Base-by-base conservation (phyloP, 257 asterid genomes). In the Ophiorrhiza pumila region DNA sequence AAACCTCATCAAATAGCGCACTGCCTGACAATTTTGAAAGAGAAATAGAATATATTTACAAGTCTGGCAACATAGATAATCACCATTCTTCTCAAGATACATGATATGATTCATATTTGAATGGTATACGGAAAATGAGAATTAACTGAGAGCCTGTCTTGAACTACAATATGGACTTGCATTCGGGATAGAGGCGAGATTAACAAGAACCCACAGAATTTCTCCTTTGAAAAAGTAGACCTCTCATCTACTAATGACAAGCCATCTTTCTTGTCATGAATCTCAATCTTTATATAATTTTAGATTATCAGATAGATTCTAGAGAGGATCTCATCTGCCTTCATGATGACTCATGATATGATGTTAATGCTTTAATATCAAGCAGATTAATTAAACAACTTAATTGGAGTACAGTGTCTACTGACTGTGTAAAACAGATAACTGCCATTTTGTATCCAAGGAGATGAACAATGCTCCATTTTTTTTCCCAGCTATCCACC, bases 1-100 rank as follows among this genome's bases (percentile, higher is more conserved):
- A 83, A 90, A 95, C 85, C 99, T 88, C 99, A 95, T 92, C 68
- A 95, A 86, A 81, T 95, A 95, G 35, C 98, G 97, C 78, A 95
- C 72, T 39, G 98, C 98, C 99, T 94, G 88, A 64, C 27, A 73
- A 55, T 57, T 31, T 42, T n/a, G 61, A 25, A 41, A 69, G 13
- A 70, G 43, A 68, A 49, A 39, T 41, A 35, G 18, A 49, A 39
- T 31, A 9, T 42, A 45, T 58, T 27, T 49, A 25, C 25, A 15
- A 22, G 18, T 43, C 7, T 13, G 20, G 27, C 59, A 46, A 7
- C 13, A 49, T 37, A 52, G 57, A 50, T 11, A 64, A 65, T 11
- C 42, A 50, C 46, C n/a, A 14, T 7, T 20, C 4, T 1, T 12
- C 31, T 29, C 5, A 31, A 52, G 10, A 45, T 45, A 34, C 37